phyloP scores from a whole-genome alignment of 1,284 basidiomycete genomes.

The Bondarzewia mesenterica region DNA sequence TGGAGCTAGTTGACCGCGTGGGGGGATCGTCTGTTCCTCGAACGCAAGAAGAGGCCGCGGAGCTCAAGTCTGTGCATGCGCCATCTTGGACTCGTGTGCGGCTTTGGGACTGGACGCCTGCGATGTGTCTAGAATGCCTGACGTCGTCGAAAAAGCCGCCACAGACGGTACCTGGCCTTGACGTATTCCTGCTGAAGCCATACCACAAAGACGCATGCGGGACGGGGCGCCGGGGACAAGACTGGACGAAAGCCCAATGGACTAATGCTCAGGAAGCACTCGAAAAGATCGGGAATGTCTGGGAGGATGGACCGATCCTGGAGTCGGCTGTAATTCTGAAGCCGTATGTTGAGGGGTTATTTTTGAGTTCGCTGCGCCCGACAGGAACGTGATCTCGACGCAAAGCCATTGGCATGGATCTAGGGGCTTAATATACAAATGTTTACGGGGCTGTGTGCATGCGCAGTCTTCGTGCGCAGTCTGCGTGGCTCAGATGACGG shows the following conservation, averaged over 20 bases:
- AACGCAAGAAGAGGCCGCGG: slow-evolving; percentile 18
- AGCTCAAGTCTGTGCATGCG: slow-evolving; percentile 43
- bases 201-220: slow-evolving; percentile 6
- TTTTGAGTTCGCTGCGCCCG: slow-evolving; percentile 40
- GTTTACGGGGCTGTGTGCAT: too few relatives aligned
- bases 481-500: too few relatives aligned
- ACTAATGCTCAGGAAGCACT: slow-evolving; percentile 39
- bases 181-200: slow-evolving; percentile 10
- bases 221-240: slow-evolving; percentile 37
- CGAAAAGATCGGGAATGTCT: slow-evolving; percentile 37
- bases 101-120: slow-evolving; percentile 41
- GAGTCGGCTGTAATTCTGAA: slow-evolving; percentile 41
- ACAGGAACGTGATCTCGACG: slow-evolving; percentile 31
- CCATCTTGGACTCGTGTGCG: slow-evolving; percentile 36
- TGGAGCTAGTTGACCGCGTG: slow-evolving; percentile 46
- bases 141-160: slow-evolving; percentile 22
- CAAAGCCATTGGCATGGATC: too few relatives aligned
- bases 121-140: slow-evolving; percentile 52
- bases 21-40: slow-evolving; percentile 35
- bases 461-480: too few relatives aligned
- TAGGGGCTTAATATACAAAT: too few relatives aligned
- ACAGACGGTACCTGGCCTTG: slow-evolving; percentile 5
- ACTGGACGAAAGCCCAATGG: slow-evolving; percentile 67
- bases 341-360: slow-evolving; percentile 40
- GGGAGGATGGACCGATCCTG: slow-evolving; percentile 41